Evolutionary conservation across 495 filamentous ascomycete species (phyloP), one percentile per base, ranked within the genome.

Genomic region (Xylaria curta): DNA sequence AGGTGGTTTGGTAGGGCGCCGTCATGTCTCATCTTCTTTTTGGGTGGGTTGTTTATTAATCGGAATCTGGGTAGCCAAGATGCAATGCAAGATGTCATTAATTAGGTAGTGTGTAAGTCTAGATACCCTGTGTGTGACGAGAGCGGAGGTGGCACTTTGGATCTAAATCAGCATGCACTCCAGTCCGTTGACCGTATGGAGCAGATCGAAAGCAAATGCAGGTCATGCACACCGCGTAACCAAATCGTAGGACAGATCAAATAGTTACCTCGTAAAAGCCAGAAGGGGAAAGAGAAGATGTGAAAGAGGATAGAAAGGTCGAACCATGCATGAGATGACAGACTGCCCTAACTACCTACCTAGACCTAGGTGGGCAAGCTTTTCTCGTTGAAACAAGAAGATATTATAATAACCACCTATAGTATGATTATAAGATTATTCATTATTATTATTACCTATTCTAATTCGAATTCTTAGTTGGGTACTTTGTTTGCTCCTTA

Each of bases 1-100:
- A 31, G 66, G 38, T 66, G 21, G 44, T 3, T 63, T 31, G 36
- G n/a, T 46, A 19, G 38, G 21, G 60, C 60, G 38, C 60, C 38
- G 38, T 46, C 60, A 63, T 64, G 61, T 64, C 61, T 64, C 61
- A 46, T 64, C 24, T 66, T 44, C 1, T 44, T n/a, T 47, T 31
- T 33, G 38, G n/a, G 60, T 63, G 40, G 42, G 13, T 33, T 47
- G 42, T 15, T 65, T 65, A 44, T 63, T 28, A 63, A 63, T 63
- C 60, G 38, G 60, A 38, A 63, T 63, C 60, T 38, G 21, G 21
- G 60, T 63, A 28, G 60, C 38, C 38, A 40, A 63, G 60, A 63
- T 38, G 60, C 38, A 44, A 63, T 63, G 60, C 60, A 44, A 63
- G 60, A 63, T 63, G 60, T 63, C 58, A 61, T 31, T n/a, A 49